Conservation (phyloP, 1,139 yeast species). For the Nakaseomyces delphensis region DNA sequence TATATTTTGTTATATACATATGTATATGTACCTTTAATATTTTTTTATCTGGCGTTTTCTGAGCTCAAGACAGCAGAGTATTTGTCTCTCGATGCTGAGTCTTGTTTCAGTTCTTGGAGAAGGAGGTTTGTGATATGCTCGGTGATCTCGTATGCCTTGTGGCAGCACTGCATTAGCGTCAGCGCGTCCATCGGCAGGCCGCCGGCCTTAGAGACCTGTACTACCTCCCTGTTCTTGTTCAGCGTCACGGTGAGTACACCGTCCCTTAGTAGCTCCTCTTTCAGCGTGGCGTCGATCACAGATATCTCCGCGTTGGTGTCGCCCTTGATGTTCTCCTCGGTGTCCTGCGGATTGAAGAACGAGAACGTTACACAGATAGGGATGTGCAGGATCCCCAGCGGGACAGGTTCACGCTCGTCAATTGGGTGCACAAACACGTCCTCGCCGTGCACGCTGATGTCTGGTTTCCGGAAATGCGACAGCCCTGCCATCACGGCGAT, state of each 20-base stretch:
- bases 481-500: constrained; percentile 83
- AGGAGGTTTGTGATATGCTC: constrained; percentile 58
- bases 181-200: constrained; percentile 78
- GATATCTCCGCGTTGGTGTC: constrained; percentile 51
- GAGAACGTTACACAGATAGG: constrained; percentile 90
- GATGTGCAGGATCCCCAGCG: constrained; percentile 74
- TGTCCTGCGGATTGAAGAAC: constrained; percentile 59
- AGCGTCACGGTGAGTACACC: constrained; percentile 79
- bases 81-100: constrained; percentile 37
- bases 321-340: constrained; percentile 63
- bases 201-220: constrained; percentile 85
- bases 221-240: constrained; percentile 81
- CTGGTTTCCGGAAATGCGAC: constrained; percentile 77
- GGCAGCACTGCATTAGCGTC: constrained; percentile 59
- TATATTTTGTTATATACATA: background rate
- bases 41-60: constrained; percentile 27
- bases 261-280: constrained; percentile 69
- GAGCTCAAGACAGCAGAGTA: constrained; percentile 27
- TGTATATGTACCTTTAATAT: background rate
- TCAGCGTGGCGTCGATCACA: constrained; percentile 65
- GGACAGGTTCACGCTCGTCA: constrained; percentile 79
- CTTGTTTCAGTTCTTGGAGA: constrained; percentile 46
- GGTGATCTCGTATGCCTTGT: constrained; percentile 57
- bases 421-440: constrained; percentile 59
- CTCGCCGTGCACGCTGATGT: constrained; percentile 65